Evolutionary conservation across 352 stramenopile genomes (phyloP), one percentile per base, ranked within the genome.

Genomic region (Phytophthora ohioensis): DNA sequence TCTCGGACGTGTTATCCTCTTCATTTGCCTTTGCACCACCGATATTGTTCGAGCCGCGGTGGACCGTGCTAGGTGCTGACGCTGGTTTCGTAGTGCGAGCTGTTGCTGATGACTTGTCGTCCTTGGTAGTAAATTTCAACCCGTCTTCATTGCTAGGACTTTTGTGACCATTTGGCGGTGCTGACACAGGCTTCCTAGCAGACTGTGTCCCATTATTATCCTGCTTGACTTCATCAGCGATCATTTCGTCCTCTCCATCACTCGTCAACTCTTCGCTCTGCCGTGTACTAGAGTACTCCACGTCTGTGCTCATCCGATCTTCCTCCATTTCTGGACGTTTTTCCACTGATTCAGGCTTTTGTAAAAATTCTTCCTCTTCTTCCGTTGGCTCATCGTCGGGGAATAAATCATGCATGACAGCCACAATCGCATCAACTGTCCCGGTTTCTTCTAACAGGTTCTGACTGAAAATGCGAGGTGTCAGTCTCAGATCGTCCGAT

Each of bases 381-480:
- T 67, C 60, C 7, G 42, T 36, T 0, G 64, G 38, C 27, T 86
- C 75, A 11, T 90, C 79, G 13, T 92, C 82, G 7, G 83, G 80
- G n/a, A 94, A 92, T 8, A 94, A 56, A 41, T 90, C 79, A 53
- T 91, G 85, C 57, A 93, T 76, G 4, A 90, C 82, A 0, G 65
- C 71, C 31, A 92, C 80, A 57, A 92, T 79, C 5, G 78, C 70
- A 38, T 92, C 81, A 2, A 91, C 79, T 2, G 78, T 71, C 8
- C 83, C 80, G 0, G 82, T 92, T 51, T 91, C 80, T 54, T 91
- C 83, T 67, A 94, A 68, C 11, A 93, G 55, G 34, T 89, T 91
- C 39, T 90, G 85, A 36, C 82, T 90, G 34, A 90, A 87, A 13
- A 88, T 78, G 0, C 82, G 76, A 7, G 85, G 85, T 6, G 85